Evolutionary conservation across 2,329 filamentous ascomycete species (phyloP), one percentile per base, ranked within the genome.

Genomic region (Cladophialophora exuberans): DNA sequence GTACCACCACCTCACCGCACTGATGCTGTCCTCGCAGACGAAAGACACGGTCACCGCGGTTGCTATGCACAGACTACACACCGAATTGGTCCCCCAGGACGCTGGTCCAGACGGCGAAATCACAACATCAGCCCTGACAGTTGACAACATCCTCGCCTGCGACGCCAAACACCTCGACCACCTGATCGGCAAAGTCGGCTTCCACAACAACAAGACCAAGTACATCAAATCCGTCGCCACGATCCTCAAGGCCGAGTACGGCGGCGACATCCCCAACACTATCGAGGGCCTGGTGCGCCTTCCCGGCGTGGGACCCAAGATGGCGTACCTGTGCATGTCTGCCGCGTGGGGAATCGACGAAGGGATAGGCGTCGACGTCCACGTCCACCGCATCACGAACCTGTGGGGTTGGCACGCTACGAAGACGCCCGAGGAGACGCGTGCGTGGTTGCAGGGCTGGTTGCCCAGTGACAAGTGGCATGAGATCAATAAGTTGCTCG

Each of bases 321-420:
- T 97, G 92, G 91, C 87, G 10, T 92, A 94, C 70, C 81, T 97
- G 18, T 93, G 88, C 69, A 83, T 96, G 76, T 87, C 86, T 42
- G 87, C 87, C 0, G 89, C 87, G 66, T 80, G 87, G 87, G 84
- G 83, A 2, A 76, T 79, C 39, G 79, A 83, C 45, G 80, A 86
- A 62, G 92, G 92, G 6, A 96, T 97, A 61, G 92, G 92, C 22
- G 92, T 97, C 44, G 92, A 97, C 70, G 91, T 96, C 4, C 92
- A 97, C 72, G 92, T 97, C 3, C 92, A 96, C 73, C 87, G 92
- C 52, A 95, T 97, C 72, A 93, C 90, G 47, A 96, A 96, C 73
- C 77, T 96, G 23, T 96, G 91, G 91, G 88, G 89, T 3, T 97
- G 92, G 92, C 84, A 95, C 70, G 84, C 83, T 70, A 93, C 88